Conservation (phyloP, 2,329 filamentous ascomycete species). For the Arthrobotrys pseudoclavata region DNA sequence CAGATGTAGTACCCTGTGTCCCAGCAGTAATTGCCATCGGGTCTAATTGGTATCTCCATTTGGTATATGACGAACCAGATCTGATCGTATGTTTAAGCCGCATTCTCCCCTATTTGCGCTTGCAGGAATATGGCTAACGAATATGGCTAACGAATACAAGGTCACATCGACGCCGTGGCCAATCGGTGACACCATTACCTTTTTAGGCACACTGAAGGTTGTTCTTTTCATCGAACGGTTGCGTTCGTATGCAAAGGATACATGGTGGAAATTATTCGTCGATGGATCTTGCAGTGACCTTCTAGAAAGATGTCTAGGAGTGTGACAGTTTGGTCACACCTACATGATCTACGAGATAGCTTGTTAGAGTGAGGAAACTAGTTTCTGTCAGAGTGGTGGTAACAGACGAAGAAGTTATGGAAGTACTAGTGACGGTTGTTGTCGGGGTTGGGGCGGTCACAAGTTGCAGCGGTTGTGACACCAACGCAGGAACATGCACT, state of each 20-base stretch:
- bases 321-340: too few relatives aligned
- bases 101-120: too few relatives aligned
- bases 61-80: background rate
- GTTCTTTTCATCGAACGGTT: constrained; percentile 2
- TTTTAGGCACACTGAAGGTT: constrained; percentile 13
- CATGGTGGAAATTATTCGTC: constrained; percentile 1
- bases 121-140: too few relatives aligned
- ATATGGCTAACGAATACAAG: constrained; percentile 7
- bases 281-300: constrained; percentile 9
- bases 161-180: background rate
- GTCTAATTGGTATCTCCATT: constrained; percentile 2
- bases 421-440: too few relatives aligned
- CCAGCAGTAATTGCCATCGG: background rate
- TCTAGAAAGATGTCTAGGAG: background rate
- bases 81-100: too few relatives aligned
- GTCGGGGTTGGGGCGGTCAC: too few relatives aligned
- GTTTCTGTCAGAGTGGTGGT: background rate
- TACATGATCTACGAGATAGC: too few relatives aligned
- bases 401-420: background rate
- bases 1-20: background rate
- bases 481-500: too few relatives aligned
- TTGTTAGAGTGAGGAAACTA: background rate
- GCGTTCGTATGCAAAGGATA: constrained; percentile 9
- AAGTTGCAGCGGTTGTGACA: too few relatives aligned
- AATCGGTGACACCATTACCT: constrained; percentile 1